These are phyloP conservation scores for Fusarium ambrosium DNA, from an alignment of 2,329 filamentous ascomycete genomes.

Conservation along the genomic window DNA sequence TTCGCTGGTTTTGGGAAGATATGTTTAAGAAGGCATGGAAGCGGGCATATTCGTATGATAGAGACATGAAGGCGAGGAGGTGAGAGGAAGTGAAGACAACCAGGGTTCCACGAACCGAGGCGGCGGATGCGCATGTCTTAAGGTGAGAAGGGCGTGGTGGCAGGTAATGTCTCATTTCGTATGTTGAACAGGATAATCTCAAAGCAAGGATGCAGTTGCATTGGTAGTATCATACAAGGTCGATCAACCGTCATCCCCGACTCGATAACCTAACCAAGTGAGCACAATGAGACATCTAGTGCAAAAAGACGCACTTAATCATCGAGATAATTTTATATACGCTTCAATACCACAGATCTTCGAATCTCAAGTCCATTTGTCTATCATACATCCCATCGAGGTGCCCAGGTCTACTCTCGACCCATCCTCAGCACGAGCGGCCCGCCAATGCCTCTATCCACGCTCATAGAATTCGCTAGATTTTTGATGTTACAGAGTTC, in stretches of 20 bases:
- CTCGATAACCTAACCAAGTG: background rate
- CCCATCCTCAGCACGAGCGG: slow-evolving; percentile 1
- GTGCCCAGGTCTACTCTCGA: slow-evolving; percentile 10
- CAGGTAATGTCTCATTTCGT: background rate
- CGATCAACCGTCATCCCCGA: background rate
- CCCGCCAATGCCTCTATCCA: slow-evolving; percentile 1
- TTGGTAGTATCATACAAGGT: background rate
- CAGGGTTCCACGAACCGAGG: slow-evolving; percentile 23
- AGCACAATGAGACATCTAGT: background rate
- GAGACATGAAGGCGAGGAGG: background rate
- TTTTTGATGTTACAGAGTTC: slow-evolving; percentile 15
- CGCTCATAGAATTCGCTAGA: slow-evolving; percentile 11
- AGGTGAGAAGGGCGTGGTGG: background rate
- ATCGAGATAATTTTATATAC: background rate
- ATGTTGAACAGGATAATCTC: background rate
- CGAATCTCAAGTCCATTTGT: slow-evolving; percentile 11
- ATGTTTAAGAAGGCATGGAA: background rate
- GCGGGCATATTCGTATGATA: background rate
- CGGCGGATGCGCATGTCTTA: slow-evolving; percentile 19
- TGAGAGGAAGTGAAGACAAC: background rate
- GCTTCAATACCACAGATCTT: background rate
- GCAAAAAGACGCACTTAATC: background rate
- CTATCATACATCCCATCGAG: slow-evolving; percentile 26
- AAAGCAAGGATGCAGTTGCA: background rate
- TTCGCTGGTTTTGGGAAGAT: background rate